Evolutionary conservation across 495 filamentous ascomycete species (phyloP).

Genomic region (Penicillium pulvis): DNA sequence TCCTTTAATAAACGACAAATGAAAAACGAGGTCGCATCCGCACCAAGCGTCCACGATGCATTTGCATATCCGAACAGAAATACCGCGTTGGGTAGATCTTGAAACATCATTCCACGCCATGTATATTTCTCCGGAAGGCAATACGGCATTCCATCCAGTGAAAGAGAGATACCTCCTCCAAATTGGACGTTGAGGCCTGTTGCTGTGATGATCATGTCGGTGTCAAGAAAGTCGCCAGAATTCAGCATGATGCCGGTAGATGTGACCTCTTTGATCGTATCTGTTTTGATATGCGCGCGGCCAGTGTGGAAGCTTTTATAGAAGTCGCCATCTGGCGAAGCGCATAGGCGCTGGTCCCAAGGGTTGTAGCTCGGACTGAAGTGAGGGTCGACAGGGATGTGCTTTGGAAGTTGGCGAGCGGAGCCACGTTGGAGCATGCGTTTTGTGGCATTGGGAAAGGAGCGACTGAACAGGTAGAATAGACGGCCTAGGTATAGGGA

Average conservation of each 20-base stretch:
- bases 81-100: conserved; percentile 58
- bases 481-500: conserved; percentile 48
- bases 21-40: conserved; percentile 54
- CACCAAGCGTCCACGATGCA: conserved; percentile 60
- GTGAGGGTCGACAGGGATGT: conserved; percentile 51
- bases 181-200: conserved; percentile 66
- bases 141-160: conserved; percentile 56
- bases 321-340: conserved; percentile 73
- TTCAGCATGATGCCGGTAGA: conserved; percentile 58
- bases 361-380: conserved; percentile 72
- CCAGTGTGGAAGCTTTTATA: conserved; percentile 60
- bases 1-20: conserved; percentile 38
- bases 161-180: conserved; percentile 48
- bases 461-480: conserved; percentile 56
- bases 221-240: conserved; percentile 57
- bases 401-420: conserved; percentile 22
- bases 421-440: conserved; percentile 45
- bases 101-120: conserved; percentile 62
- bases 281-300: conserved; percentile 65
- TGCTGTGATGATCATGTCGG: conserved; percentile 74
- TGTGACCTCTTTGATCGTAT: conserved; percentile 63
- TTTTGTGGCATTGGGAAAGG: conserved; percentile 54
- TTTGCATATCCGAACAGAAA: conserved; percentile 61
- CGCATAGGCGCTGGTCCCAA: conserved; percentile 73
- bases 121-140: conserved; percentile 48